Evolutionary conservation across 352 stramenopile species (phyloP).

Genomic region (Globisporangium yorkense): DNA sequence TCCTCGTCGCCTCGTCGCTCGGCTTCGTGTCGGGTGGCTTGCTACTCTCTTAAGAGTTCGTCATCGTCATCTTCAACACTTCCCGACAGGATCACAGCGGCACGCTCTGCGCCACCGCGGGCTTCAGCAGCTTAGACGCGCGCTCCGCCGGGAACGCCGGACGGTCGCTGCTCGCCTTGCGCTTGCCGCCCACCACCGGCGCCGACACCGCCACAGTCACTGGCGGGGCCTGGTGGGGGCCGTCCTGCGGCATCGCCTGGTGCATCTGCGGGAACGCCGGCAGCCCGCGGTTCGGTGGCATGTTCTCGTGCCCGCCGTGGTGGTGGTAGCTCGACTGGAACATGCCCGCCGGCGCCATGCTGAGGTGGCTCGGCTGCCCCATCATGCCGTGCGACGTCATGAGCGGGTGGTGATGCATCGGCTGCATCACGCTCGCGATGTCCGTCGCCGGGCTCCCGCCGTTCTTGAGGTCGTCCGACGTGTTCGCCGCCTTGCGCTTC

Average conservation of each 20-base stretch:
- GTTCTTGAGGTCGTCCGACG: constrained; percentile 26
- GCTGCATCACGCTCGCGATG: constrained; percentile 10
- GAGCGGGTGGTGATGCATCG: constrained; percentile 28
- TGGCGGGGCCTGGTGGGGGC: constrained; percentile 8
- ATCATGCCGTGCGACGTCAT: constrained; percentile 19
- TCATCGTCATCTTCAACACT: neutral
- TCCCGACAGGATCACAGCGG: neutral
- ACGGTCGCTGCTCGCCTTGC: constrained; percentile 29
- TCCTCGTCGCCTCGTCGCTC: neutral
- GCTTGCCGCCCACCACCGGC: constrained; percentile 30
- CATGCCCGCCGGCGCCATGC: constrained; percentile 17
- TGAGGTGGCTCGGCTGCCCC: constrained; percentile 15
- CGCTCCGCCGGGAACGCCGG: constrained; percentile 13
- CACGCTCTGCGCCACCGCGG: constrained; percentile 9
- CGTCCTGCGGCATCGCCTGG: constrained; percentile 18
- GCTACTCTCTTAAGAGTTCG: neutral
- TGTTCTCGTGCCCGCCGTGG: constrained; percentile 10
- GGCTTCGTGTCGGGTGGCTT: neutral
- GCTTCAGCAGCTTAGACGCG: constrained; percentile 22
- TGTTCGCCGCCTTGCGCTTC: constrained; percentile 73
- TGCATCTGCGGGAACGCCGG: constrained; percentile 54
- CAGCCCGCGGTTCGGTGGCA: constrained; percentile 23
- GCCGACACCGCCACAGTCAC: constrained; percentile 8
- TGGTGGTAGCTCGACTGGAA: constrained; percentile 17
- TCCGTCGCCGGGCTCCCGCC: neutral